These are phyloP conservation scores for Globisporangium nunn DNA, from an alignment of 352 stramenopile species.

Conservation along the genomic window DNA sequence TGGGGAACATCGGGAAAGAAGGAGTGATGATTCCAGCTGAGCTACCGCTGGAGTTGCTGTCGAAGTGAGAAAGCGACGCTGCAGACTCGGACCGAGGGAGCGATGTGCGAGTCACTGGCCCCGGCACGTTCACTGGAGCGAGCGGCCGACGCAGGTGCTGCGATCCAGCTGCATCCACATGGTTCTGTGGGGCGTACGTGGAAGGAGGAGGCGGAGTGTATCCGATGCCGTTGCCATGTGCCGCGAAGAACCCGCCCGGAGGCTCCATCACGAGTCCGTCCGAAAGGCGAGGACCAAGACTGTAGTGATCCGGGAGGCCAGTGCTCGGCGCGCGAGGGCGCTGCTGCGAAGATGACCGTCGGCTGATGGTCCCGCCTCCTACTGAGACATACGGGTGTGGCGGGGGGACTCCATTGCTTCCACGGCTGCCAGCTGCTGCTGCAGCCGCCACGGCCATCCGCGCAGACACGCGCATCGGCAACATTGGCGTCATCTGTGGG, in stretches of 20 bases:
- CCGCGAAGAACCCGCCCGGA: conserved; percentile 13
- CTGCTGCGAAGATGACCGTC: conserved; percentile 9
- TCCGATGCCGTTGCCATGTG: conserved; percentile 1
- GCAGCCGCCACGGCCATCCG: conserved; percentile 5
- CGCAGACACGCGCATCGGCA: conserved; percentile 10
- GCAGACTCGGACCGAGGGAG: conserved; percentile 22
- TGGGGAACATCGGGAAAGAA: too few relatives aligned
- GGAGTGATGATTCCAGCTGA: too few relatives aligned
- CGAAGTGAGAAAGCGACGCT: conserved; percentile 3
- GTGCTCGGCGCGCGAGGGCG: conserved; percentile 14
- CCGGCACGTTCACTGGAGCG: conserved; percentile 23
- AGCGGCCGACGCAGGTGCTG: conserved; percentile 19
- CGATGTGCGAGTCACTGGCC: conserved; percentile 14
- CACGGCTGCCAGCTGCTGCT: background rate
- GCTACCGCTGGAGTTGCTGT: background rate
- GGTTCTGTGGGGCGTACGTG: conserved; percentile 10
- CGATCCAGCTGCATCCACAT: conserved; percentile 7
- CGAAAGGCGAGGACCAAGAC: conserved; percentile 24
- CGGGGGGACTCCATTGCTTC: background rate
- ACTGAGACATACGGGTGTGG: background rate
- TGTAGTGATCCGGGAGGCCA: conserved; percentile 19
- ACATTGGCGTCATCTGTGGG: conserved; percentile 6
- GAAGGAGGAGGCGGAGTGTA: conserved; percentile 12
- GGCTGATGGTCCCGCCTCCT: background rate
- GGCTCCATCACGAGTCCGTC: conserved; percentile 41